Percentiles rank a stretch among this genome's conserved stretches.
Evolutionary conservation across 1,284 basidiomycete genomes (phyloP).

Genomic region (Austroboletus niveus): DNA sequence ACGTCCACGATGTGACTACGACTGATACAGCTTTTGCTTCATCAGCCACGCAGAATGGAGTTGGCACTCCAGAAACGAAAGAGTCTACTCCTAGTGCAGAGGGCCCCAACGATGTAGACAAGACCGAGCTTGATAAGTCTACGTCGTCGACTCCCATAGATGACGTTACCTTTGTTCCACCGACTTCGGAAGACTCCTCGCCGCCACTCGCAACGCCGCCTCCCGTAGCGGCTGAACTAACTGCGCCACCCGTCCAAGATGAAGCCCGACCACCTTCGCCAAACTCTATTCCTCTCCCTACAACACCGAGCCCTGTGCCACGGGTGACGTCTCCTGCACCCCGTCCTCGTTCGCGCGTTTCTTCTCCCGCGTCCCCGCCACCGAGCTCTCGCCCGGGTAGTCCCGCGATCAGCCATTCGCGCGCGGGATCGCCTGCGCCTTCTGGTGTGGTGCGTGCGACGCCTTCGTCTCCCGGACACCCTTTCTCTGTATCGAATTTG

Average conservation of each 20-base stretch:
- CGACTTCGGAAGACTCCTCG: constrained; percentile 1
- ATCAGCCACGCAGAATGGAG: not conserved
- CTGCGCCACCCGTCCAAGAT: constrained; percentile 5
- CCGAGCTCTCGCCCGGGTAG: constrained; percentile 23
- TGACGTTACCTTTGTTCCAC: constrained; percentile 15
- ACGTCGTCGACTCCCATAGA: constrained; percentile 9
- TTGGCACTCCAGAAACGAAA: not conserved
- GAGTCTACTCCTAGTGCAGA: constrained; percentile 1
- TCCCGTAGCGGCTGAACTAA: constrained; percentile 2
- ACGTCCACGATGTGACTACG: not conserved
- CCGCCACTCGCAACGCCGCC: not conserved
- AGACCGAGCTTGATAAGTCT: constrained; percentile 1
- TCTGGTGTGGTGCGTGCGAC: constrained; percentile 9
- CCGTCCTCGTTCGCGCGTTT: constrained; percentile 25
- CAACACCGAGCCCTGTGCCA: constrained; percentile 20
- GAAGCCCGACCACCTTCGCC: constrained; percentile 14
- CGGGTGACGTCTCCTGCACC: constrained; percentile 17
- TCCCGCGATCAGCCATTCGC: constrained; percentile 25
- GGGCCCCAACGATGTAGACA: constrained; percentile 7
- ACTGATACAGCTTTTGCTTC: constrained; percentile 1
- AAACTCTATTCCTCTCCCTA: constrained; percentile 20
- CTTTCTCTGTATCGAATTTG: constrained; percentile 8
- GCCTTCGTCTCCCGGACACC: constrained; percentile 13
- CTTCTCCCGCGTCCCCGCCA: constrained; percentile 23
- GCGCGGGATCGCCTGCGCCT: constrained; percentile 22